phyloP scores from a whole-genome alignment of 2,329 filamentous ascomycete genomes.

The Triangularia verruculosa region DNA sequence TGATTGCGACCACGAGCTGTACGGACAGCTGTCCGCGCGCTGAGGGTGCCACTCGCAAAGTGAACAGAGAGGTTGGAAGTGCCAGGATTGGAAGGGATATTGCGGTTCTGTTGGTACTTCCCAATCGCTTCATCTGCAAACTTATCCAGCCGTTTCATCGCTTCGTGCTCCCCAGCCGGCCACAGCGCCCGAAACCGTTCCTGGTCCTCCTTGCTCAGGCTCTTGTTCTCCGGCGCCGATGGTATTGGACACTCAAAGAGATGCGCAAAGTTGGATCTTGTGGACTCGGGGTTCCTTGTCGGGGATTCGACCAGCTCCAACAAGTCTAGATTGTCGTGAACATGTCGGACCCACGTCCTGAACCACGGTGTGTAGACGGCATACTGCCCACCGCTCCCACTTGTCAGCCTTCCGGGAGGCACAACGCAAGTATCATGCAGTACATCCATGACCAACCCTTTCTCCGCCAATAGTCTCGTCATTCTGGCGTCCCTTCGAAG shows the following conservation, averaged over 20 bases:
- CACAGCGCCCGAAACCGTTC: conserved; percentile 58
- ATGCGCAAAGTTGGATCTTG: conserved; percentile 44
- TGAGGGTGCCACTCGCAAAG: conserved; percentile 62
- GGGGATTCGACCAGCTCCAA: conserved; percentile 61
- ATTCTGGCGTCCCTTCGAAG: conserved; percentile 71
- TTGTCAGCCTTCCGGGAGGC: conserved; percentile 64
- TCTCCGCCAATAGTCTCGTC: conserved; percentile 57
- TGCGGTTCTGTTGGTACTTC: conserved; percentile 62
- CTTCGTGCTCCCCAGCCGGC: conserved; percentile 75
- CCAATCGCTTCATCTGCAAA: conserved; percentile 65
- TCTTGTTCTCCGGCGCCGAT: conserved; percentile 60
- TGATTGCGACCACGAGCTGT: conserved; percentile 60
- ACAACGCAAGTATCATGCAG: conserved; percentile 83
- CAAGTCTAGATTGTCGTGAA: conserved; percentile 67
- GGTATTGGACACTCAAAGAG: conserved; percentile 64
- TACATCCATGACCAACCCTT: conserved; percentile 66
- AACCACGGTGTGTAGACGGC: conserved; percentile 85
- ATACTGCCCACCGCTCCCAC: conserved; percentile 72
- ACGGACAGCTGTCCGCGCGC: conserved; percentile 62
- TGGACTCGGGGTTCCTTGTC: conserved; percentile 46
- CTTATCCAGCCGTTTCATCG: conserved; percentile 57
- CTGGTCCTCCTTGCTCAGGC: conserved; percentile 56
- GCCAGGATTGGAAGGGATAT: conserved; percentile 58
- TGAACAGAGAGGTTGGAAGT: conserved; percentile 73
- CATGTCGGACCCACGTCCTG: conserved; percentile 67